Conservation (phyloP, 495 filamentous ascomycete species). For the Sabuloglossum arenarium region DNA sequence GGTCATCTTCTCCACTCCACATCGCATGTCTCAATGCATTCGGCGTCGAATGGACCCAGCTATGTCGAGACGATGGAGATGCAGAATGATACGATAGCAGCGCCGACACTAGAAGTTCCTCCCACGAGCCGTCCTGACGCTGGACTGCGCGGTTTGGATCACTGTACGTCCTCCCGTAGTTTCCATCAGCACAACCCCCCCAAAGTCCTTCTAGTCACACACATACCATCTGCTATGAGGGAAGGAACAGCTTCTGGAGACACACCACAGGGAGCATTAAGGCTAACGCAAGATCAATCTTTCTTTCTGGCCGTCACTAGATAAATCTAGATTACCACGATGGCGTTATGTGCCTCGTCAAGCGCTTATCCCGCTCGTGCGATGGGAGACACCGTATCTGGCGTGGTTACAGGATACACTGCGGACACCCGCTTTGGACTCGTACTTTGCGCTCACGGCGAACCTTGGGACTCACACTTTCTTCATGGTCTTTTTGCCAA, state of each 20-base stretch:
- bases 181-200: not conserved
- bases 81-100: not conserved
- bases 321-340: slow-evolving; percentile 59
- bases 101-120: not conserved
- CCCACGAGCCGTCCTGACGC: slow-evolving; percentile 29
- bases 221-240: not conserved
- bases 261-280: not conserved
- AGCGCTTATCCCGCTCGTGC: slow-evolving; percentile 60
- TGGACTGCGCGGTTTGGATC: slow-evolving; percentile 48
- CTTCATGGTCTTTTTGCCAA: slow-evolving; percentile 85
- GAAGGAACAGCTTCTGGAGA: too few species aligned
- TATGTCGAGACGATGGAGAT: not conserved
- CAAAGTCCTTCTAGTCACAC: not conserved
- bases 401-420: slow-evolving; percentile 61
- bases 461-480: slow-evolving; percentile 97
- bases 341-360: slow-evolving; percentile 82
- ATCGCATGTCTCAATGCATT: not conserved
- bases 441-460: slow-evolving; percentile 89
- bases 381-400: slow-evolving; percentile 90
- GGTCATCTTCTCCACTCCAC: too few species aligned
- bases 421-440: slow-evolving; percentile 65
- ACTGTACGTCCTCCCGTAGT: slow-evolving; percentile 35
- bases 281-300: not conserved
- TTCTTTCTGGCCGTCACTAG: slow-evolving; percentile 20
- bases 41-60: not conserved